Evolutionary conservation across 768 basidiomycete species (phyloP).

Genomic region (Exsudoporus frostii): DNA sequence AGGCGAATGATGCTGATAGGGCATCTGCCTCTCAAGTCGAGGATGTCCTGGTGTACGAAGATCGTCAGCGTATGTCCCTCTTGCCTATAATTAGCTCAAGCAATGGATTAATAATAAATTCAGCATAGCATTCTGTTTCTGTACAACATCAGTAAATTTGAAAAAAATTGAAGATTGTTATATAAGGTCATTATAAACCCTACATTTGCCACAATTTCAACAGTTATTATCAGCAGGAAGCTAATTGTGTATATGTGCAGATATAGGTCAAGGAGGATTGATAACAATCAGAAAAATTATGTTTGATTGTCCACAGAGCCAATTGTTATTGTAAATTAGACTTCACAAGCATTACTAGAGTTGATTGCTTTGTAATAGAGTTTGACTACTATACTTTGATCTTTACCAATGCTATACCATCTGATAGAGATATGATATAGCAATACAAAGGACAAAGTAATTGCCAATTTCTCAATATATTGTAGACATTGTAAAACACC

Average conservation of each 20-base stretch:
- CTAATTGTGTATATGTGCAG: not conserved
- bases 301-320: not conserved
- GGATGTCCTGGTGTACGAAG: not conserved
- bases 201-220: not conserved
- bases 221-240: not conserved
- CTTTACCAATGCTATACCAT: not conserved
- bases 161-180: not conserved
- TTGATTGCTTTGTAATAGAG: too few species aligned
- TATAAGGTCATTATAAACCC: not conserved
- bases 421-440: not conserved
- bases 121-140: too few species aligned
- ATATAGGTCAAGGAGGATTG: not conserved
- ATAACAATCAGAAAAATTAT: not conserved
- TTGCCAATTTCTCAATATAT: too few species aligned
- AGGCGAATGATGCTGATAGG: too few species aligned
- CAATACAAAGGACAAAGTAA: too few species aligned
- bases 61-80: too few species aligned
- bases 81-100: too few species aligned
- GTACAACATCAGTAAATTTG: not conserved
- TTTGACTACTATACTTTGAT: not conserved
- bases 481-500: too few species aligned
- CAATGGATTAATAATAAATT: too few species aligned
- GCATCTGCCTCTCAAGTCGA: not conserved
- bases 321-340: not conserved
- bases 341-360: not conserved